Conservation (phyloP, 139 green algal genomes). For the Prasinococcaceae sp. region DNA sequence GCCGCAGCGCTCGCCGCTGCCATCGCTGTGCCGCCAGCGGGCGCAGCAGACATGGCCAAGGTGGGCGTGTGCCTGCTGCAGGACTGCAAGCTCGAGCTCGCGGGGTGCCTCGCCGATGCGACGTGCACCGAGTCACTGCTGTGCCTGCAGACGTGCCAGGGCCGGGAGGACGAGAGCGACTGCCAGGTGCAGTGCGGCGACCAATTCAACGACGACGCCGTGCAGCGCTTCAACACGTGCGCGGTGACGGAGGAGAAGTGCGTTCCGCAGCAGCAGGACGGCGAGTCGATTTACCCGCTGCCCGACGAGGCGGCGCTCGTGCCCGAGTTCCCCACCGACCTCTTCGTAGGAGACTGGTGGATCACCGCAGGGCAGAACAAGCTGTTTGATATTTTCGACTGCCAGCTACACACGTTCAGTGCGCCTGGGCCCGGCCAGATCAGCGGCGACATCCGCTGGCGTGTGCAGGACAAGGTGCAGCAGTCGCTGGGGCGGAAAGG, state of each 20-base stretch:
- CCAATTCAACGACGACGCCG: slow-evolving; percentile 51
- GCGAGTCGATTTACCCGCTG: slow-evolving; percentile 22
- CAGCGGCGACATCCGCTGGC: too few relatives aligned
- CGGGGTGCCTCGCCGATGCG: slow-evolving; percentile 51
- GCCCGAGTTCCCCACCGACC: slow-evolving; percentile 41
- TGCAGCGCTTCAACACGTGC: slow-evolving; percentile 68
- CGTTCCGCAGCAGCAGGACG: slow-evolving; percentile 62
- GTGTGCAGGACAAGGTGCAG: too few relatives aligned
- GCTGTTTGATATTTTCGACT: slow-evolving; percentile 76
- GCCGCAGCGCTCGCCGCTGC: not conserved
- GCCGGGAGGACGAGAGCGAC: slow-evolving; percentile 46
- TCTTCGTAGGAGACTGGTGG: slow-evolving; percentile 66
- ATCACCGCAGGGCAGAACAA: slow-evolving; percentile 71
- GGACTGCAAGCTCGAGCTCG: slow-evolving; percentile 35
- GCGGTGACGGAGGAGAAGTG: slow-evolving; percentile 70
- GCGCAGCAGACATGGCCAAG: not conserved
- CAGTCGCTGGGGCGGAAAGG: slow-evolving; percentile 14
- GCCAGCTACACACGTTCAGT: slow-evolving; percentile 39
- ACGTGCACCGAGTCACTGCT: slow-evolving; percentile 63
- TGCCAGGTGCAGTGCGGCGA: slow-evolving; percentile 75
- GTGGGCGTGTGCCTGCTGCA: slow-evolving; percentile 14
- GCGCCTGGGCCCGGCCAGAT: not conserved
- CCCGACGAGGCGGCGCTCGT: slow-evolving; percentile 16
- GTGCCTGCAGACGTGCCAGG: slow-evolving; percentile 65
- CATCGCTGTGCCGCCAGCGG: not conserved